A percentile compares a stretch with the other conserved stretches of the same genome.
Conservation (phyloP, 257 asterid species). For the Avicennia marina region DNA sequence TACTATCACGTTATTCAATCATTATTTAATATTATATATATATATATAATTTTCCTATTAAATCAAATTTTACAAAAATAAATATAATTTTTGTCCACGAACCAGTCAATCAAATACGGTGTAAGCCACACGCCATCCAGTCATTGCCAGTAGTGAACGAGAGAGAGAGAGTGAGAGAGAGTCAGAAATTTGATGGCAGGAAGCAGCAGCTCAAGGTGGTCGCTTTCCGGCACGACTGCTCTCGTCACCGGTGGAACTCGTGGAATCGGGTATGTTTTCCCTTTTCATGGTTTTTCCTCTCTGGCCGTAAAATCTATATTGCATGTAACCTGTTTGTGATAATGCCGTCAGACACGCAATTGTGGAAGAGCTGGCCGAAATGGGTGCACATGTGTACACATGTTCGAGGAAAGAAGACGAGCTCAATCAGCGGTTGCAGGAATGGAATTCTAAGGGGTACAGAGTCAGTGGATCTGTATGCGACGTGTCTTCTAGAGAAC, state of each 20-base stretch:
- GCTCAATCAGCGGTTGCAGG: conserved; percentile 62
- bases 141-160: too few species aligned
- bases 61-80: too few species aligned
- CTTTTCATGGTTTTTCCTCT: not conserved
- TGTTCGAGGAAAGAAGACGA: conserved; percentile 79
- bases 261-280: conserved; percentile 69
- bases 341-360: conserved; percentile 50
- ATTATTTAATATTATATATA: too few species aligned
- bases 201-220: conserved; percentile 71
- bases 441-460: conserved; percentile 73
- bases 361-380: conserved; percentile 77
- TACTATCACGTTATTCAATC: too few species aligned
- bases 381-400: conserved; percentile 81
- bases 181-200: too few species aligned
- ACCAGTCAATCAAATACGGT: too few species aligned
- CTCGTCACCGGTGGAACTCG: conserved; percentile 97
- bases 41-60: too few species aligned
- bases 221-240: conserved; percentile 74
- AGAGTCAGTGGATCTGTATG: conserved; percentile 71
- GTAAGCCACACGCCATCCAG: too few species aligned
- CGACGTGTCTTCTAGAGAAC: conserved; percentile 78
- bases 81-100: too few species aligned
- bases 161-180: too few species aligned
- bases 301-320: not conserved
- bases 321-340: conserved; percentile 15